phyloP scores from a whole-genome alignment of 2,329 filamentous ascomycete genomes.

The Aureobasidium sp. region DNA sequence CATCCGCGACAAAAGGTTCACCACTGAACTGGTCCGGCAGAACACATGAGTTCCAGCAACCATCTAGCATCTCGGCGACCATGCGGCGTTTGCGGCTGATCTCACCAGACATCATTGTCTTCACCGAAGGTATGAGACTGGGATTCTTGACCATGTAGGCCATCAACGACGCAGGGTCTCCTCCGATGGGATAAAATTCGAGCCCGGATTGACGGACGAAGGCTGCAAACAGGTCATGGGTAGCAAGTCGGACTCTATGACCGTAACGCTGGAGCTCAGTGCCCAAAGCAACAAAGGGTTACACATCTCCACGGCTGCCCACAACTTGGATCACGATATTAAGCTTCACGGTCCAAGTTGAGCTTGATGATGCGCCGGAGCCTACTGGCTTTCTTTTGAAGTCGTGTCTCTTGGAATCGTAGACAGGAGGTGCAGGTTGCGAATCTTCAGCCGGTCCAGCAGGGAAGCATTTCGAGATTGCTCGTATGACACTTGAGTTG shows the following conservation, averaged over 20 bases:
- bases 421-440: slow-evolving; percentile 34
- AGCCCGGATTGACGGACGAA: slow-evolving; percentile 43
- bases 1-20: slow-evolving; percentile 65
- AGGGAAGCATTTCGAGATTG: slow-evolving; percentile 58
- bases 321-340: slow-evolving; percentile 44
- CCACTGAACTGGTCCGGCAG: slow-evolving; percentile 28
- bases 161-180: slow-evolving; percentile 43
- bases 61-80: slow-evolving; percentile 71
- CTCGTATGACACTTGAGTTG: slow-evolving; percentile 54
- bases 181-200: slow-evolving; percentile 45
- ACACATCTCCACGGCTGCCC: slow-evolving; percentile 42
- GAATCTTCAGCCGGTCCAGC: slow-evolving; percentile 54
- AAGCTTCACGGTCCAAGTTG: slow-evolving; percentile 19
- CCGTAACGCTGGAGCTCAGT: slow-evolving; percentile 42
- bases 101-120: slow-evolving; percentile 68
- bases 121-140: slow-evolving; percentile 73
- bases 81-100: slow-evolving; percentile 65
- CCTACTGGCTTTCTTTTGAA: neutral
- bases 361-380: neutral
- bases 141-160: slow-evolving; percentile 90
- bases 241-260: slow-evolving; percentile 41
- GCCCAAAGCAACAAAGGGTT: slow-evolving; percentile 43
- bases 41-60: slow-evolving; percentile 73
- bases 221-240: slow-evolving; percentile 41
- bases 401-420: neutral